These are phyloP conservation scores for Fusarium sp. DNA, from an alignment of 2,329 filamentous ascomycete genomes.

Conservation along the genomic window DNA sequence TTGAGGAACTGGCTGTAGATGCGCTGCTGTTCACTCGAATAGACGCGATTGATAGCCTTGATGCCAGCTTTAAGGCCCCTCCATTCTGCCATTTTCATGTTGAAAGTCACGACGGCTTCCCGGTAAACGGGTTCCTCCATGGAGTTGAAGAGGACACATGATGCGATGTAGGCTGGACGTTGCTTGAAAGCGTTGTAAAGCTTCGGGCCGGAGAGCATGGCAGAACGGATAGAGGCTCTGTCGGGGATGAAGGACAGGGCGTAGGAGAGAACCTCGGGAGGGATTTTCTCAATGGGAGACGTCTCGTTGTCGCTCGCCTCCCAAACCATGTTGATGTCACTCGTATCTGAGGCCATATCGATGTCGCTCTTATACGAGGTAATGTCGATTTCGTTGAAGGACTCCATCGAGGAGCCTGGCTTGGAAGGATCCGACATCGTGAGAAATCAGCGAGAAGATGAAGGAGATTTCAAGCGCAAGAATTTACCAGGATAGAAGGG, in stretches of 20 bases:
- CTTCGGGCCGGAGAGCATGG: neutral
- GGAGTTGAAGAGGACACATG: constrained; percentile 1
- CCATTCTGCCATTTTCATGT: constrained; percentile 2
- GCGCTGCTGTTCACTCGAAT: neutral
- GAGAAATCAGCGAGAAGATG: neutral
- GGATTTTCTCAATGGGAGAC: neutral
- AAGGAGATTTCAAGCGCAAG: neutral
- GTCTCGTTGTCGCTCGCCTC: too few relatives aligned
- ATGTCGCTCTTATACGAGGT: neutral
- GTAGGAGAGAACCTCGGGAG: constrained; percentile 2
- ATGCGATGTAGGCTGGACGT: neutral
- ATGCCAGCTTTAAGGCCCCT: neutral
- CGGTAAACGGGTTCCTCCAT: constrained; percentile 17
- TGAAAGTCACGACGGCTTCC: neutral
- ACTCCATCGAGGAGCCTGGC: neutral
- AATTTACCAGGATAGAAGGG: accelerated
- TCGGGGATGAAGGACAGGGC: constrained; percentile 1
- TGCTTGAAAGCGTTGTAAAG: constrained; percentile 2
- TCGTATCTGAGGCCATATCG: neutral
- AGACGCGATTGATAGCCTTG: neutral
- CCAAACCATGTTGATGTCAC: neutral
- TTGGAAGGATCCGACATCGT: neutral
- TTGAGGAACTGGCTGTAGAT: neutral
- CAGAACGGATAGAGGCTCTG: neutral
- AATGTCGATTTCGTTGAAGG: neutral